Evolutionary conservation across 306 rosid genomes (phyloP).

Genomic region (Cucurbita moschata): DNA sequence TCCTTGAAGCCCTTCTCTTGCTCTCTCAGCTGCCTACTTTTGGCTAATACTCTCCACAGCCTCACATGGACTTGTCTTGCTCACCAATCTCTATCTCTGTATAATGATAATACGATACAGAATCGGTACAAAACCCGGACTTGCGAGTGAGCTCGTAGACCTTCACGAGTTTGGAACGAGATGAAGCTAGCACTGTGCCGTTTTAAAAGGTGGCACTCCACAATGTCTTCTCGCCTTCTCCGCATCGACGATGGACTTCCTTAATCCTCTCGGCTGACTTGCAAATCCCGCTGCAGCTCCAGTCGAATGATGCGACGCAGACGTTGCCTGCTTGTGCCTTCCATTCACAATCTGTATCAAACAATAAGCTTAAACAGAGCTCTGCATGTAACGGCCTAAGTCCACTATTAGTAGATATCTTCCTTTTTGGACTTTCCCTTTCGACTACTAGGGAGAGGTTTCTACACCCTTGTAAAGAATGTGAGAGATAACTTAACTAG

Average conservation of each 20-base stretch:
- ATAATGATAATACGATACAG: constrained; percentile 17
- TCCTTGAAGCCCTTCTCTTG: constrained; percentile 13
- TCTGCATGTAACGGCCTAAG: no score
- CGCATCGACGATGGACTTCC: constrained; percentile 91
- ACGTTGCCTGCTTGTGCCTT: constrained; percentile 98
- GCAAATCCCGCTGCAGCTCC: constrained; percentile 98
- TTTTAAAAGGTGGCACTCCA: constrained; percentile 82
- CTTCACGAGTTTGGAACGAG: constrained; percentile 68
- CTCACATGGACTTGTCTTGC: constrained; percentile 59
- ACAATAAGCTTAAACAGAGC: neutral
- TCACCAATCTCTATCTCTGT: constrained; percentile 20
- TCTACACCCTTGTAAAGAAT: no score
- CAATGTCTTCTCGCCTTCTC: constrained; percentile 80
- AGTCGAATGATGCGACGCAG: constrained; percentile 95
- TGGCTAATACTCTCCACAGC: constrained; percentile 30
- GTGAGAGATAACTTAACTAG: neutral
- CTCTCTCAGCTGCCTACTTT: constrained; percentile 30
- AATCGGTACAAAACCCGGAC: constrained; percentile 9
- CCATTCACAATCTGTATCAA: constrained; percentile 94
- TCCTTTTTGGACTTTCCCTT: no score
- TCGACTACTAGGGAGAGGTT: no score
- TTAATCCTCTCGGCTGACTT: constrained; percentile 87
- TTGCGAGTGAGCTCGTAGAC: constrained; percentile 4
- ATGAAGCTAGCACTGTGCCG: neutral
- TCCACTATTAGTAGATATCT: no score